A percentile compares a stretch with the other conserved stretches of the same genome.
Conservation (phyloP, 306 rosid genomes). For the Corylus avellana region DNA sequence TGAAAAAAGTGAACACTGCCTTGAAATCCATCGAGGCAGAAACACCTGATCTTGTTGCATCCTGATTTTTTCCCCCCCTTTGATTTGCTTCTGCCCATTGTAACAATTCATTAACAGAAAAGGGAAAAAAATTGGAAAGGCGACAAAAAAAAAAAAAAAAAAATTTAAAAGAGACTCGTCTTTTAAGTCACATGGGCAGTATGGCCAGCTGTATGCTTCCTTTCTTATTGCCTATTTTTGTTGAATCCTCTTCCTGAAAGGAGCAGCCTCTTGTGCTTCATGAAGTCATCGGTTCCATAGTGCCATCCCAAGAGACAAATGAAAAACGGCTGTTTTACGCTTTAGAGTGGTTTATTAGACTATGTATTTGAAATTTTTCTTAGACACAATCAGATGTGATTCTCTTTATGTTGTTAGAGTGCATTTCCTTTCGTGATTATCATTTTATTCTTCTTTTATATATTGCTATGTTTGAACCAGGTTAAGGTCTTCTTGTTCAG, state of each 20-base stretch:
- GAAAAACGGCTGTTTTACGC: slow-evolving; percentile 44
- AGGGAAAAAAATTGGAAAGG: slow-evolving; percentile 37
- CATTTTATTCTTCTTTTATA: not conserved
- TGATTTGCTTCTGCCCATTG: slow-evolving; percentile 44
- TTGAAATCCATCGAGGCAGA: slow-evolving; percentile 94
- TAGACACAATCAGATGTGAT: slow-evolving; percentile 39
- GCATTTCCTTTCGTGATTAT: slow-evolving; percentile 22
- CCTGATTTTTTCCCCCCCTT: slow-evolving; percentile 39
- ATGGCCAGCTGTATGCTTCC: slow-evolving; percentile 45
- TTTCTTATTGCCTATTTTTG: slow-evolving; percentile 45
- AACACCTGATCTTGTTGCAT: slow-evolving; percentile 93
- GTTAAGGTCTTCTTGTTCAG: not conserved
- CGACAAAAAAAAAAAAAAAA: slow-evolving; percentile 15
- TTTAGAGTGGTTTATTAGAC: slow-evolving; percentile 45
- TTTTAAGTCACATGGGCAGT: slow-evolving; percentile 40
- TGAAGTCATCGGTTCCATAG: slow-evolving; percentile 57
- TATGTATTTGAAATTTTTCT: slow-evolving; percentile 46
- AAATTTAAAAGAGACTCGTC: slow-evolving; percentile 26
- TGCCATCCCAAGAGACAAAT: slow-evolving; percentile 50
- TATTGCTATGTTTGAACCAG: not conserved
- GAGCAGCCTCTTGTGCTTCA: slow-evolving; percentile 55
- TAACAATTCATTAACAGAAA: slow-evolving; percentile 45
- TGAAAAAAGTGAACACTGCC: slow-evolving; percentile 79
- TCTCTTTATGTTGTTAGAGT: slow-evolving; percentile 29
- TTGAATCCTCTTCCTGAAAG: slow-evolving; percentile 53